Evolutionary conservation across 1,284 basidiomycete genomes (phyloP).

Genomic region (Ustilago cynodontis): DNA sequence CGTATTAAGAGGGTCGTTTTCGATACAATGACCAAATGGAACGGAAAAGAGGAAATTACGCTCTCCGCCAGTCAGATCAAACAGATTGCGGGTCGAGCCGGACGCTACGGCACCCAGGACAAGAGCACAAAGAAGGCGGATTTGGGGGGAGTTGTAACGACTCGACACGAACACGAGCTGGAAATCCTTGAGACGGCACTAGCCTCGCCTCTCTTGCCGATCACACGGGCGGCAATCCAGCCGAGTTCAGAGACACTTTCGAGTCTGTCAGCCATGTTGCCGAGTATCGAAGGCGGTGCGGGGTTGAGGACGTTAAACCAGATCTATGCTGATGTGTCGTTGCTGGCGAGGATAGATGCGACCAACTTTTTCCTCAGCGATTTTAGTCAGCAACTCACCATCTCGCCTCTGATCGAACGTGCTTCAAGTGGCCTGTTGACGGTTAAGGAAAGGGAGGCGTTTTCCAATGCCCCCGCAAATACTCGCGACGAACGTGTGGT

Average conservation of each 20-base stretch:
- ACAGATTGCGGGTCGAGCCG: conserved; percentile 95
- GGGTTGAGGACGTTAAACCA: conserved; percentile 67
- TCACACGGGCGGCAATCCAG: conserved; percentile 72
- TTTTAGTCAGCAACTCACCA: conserved; percentile 68
- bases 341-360: conserved; percentile 73
- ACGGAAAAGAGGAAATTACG: conserved; percentile 74
- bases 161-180: conserved; percentile 79
- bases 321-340: conserved; percentile 73
- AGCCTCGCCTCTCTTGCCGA: conserved; percentile 71
- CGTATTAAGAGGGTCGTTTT: conserved; percentile 94
- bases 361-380: conserved; percentile 72
- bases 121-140: conserved; percentile 25
- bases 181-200: conserved; percentile 74
- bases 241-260: conserved; percentile 68
- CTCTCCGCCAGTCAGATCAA: conserved; percentile 87
- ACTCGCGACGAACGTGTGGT: conserved; percentile 71
- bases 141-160: conserved; percentile 73
- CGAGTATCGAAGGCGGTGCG: conserved; percentile 31
- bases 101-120: conserved; percentile 83
- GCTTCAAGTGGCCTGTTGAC: conserved; percentile 72
- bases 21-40: conserved; percentile 79
- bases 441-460: conserved; percentile 73
- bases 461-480: conserved; percentile 73
- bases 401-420: conserved; percentile 69
- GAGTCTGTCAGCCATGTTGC: conserved; percentile 71